Evolutionary conservation across 2,329 filamentous ascomycete species (phyloP).

Genomic region (Botryotinia narcissicola): DNA sequence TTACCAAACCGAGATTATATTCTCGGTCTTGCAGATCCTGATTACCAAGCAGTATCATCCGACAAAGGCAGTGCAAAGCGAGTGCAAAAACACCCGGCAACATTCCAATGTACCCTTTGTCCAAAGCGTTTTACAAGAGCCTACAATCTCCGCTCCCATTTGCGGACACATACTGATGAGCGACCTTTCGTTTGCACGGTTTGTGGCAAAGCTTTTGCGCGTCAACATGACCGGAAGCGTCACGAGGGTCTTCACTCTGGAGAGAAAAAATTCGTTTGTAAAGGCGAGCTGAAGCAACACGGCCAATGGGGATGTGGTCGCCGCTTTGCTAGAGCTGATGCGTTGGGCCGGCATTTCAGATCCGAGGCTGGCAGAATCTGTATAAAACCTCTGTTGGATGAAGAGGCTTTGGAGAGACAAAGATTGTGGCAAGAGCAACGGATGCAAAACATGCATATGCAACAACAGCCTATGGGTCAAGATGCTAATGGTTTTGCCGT

Average conservation of each 20-base stretch:
- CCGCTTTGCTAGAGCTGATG: constrained; percentile 91
- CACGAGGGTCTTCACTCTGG: constrained; percentile 95
- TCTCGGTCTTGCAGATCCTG: constrained; percentile 85
- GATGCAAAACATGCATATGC: constrained; percentile 58
- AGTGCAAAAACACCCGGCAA: constrained; percentile 96
- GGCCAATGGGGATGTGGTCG: constrained; percentile 91
- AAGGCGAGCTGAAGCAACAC: constrained; percentile 79
- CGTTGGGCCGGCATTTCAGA: constrained; percentile 88
- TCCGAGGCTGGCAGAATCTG: constrained; percentile 94
- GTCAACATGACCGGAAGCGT: constrained; percentile 94
- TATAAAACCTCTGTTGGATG: constrained; percentile 94
- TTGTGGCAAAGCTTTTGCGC: constrained; percentile 94
- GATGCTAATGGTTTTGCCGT: constrained; percentile 59
- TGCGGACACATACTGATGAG: constrained; percentile 96
- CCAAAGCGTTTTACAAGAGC: constrained; percentile 95
- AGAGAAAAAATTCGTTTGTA: constrained; percentile 98
- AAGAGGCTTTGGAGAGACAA: constrained; percentile 83
- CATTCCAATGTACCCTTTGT: constrained; percentile 90
- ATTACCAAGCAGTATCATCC: constrained; percentile 65
- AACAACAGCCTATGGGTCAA: constrained; percentile 57
- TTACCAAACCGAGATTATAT: constrained; percentile 69
- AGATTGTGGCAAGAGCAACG: constrained; percentile 71
- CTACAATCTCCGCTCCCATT: constrained; percentile 92
- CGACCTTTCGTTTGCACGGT: constrained; percentile 96
- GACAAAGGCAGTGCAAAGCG: constrained; percentile 66